Evolutionary conservation across 2,329 filamentous ascomycete genomes (phyloP).

Genomic region (Allantophomopsis cytisporea): DNA sequence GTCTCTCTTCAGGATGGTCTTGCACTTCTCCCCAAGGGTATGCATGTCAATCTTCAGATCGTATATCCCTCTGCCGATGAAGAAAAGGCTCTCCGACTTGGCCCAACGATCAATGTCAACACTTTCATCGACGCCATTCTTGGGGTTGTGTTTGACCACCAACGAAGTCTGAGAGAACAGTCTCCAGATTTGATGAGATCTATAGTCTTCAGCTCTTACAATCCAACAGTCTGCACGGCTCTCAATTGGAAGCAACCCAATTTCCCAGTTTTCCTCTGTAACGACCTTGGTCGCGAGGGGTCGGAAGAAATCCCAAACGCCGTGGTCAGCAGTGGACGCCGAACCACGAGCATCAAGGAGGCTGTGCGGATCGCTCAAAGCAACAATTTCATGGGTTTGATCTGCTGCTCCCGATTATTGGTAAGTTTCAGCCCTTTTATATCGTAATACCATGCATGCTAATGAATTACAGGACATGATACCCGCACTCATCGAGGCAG

Average conservation of each 20-base stretch:
- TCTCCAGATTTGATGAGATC: conserved; percentile 66
- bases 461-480: conserved; percentile 60
- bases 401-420: conserved; percentile 77
- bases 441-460: background rate
- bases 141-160: conserved; percentile 81
- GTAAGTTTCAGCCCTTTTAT: conserved; percentile 35
- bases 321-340: conserved; percentile 43
- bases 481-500: conserved; percentile 78
- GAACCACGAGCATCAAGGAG: conserved; percentile 83
- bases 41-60: conserved; percentile 87
- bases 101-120: conserved; percentile 73
- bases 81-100: conserved; percentile 54
- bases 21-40: conserved; percentile 56
- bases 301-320: conserved; percentile 8
- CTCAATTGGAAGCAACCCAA: conserved; percentile 99
- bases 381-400: conserved; percentile 97
- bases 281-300: conserved; percentile 63
- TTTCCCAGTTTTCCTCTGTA: conserved; percentile 91
- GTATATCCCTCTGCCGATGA: conserved; percentile 71
- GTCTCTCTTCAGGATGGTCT: conserved; percentile 71
- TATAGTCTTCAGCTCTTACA: conserved; percentile 90
- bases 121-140: conserved; percentile 73
- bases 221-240: conserved; percentile 78
- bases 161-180: conserved; percentile 49
- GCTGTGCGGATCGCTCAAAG: conserved; percentile 83